Percentiles rank a stretch among this genome's conserved stretches.
phyloP scores from a whole-genome alignment of 2,329 filamentous ascomycete species.

The Neonectria hederae region DNA sequence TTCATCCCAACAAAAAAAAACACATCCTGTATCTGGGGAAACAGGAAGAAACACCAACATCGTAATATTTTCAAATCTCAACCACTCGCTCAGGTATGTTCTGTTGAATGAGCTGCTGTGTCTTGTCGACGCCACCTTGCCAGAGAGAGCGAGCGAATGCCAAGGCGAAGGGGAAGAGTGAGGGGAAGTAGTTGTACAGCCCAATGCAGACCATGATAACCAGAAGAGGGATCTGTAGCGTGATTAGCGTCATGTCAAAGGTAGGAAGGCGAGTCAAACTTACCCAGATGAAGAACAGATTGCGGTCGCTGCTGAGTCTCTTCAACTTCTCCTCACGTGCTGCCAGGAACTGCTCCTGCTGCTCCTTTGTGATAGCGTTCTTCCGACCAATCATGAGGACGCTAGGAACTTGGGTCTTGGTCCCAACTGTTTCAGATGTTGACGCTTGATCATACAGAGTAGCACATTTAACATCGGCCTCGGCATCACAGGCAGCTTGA shows the following conservation, averaged over 20 bases:
- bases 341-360: conserved; percentile 70
- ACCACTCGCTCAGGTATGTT: conserved; percentile 39
- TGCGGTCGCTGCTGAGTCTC: conserved; percentile 69
- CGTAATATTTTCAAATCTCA: conserved; percentile 38
- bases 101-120: conserved; percentile 42
- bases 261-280: conserved; percentile 33
- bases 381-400: conserved; percentile 70
- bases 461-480: conserved; percentile 67
- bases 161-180: conserved; percentile 52
- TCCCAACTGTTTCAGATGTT: conserved; percentile 49
- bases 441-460: conserved; percentile 59
- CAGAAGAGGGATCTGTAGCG: conserved; percentile 60
- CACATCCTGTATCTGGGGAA: conserved; percentile 28
- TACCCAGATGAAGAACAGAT: conserved; percentile 77
- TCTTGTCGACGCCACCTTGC: conserved; percentile 42
- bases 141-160: conserved; percentile 47
- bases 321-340: conserved; percentile 71
- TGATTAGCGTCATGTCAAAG: conserved; percentile 29
- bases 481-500: conserved; percentile 65
- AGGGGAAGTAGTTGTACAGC: conserved; percentile 62
- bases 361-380: conserved; percentile 70
- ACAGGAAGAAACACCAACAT: conserved; percentile 29
- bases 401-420: conserved; percentile 52
- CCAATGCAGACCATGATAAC: conserved; percentile 59
- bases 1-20: conserved; percentile 22